Conservation (phyloP, 75 land plant genomes). For the Adiantum capillusveneris region DNA sequence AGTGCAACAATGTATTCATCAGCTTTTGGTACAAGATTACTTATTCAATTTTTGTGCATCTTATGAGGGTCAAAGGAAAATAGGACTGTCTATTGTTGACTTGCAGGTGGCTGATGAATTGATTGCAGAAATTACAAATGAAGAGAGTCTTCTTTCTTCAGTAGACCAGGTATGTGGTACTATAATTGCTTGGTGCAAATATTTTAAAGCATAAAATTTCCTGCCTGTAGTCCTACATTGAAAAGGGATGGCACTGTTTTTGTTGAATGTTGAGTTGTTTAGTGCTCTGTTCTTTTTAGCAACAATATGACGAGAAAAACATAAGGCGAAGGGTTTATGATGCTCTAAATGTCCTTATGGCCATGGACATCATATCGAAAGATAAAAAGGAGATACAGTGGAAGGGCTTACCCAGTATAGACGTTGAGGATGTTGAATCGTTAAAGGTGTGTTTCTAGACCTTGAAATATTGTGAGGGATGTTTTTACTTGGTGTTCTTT, state of each 20-base stretch:
- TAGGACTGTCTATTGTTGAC: no score
- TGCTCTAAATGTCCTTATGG: constrained; percentile 34
- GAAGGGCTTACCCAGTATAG: constrained; percentile 28
- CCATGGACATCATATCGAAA: constrained; percentile 31
- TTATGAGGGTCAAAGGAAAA: no score
- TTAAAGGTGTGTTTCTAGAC: constrained; percentile 15
- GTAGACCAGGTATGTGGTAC: constrained; percentile 4
- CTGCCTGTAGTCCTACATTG: no score
- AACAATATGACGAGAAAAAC: constrained; percentile 31
- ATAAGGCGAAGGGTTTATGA: constrained; percentile 33
- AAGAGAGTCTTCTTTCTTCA: background rate
- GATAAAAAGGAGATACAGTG: constrained; percentile 35
- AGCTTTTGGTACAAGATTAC: no score
- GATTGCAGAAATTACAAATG: constrained; percentile 34
- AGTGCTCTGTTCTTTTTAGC: constrained; percentile 10
- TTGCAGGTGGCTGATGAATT: constrained; percentile 99
- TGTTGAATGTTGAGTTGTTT: no score
- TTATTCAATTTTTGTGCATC: no score
- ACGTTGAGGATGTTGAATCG: constrained; percentile 11
- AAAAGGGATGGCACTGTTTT: no score
- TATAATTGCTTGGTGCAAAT: no score
- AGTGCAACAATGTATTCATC: no score
- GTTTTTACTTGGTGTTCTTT: background rate
- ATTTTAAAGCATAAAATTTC: no score
- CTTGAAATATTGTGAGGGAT: background rate